Conservation (phyloP, 305 asterid genomes). For the Fraxinus dipetala region DNA sequence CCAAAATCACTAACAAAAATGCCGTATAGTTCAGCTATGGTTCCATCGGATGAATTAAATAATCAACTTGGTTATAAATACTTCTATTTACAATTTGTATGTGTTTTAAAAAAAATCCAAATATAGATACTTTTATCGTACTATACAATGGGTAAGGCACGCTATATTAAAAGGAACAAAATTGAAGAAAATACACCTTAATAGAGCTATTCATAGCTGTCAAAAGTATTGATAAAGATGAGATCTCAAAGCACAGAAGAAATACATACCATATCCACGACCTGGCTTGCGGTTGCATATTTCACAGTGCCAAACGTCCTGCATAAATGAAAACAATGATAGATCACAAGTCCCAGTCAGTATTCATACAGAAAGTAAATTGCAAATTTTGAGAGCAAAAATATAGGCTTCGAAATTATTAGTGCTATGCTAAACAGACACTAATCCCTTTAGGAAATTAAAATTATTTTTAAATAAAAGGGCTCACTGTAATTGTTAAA, state of each 20-base stretch:
- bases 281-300: slow-evolving; percentile 81
- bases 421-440: slow-evolving; percentile 7
- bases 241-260: slow-evolving; percentile 6
- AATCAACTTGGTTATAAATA: neutral
- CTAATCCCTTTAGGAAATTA: slow-evolving; percentile 9
- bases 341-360: neutral
- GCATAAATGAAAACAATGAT: slow-evolving; percentile 22
- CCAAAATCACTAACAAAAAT: neutral
- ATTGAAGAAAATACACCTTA: neutral
- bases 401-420: neutral
- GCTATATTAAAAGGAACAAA: neutral
- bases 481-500: neutral
- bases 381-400: neutral
- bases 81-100: neutral
- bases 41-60: neutral
- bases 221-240: neutral
- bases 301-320: slow-evolving; percentile 87
- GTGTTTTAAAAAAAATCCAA: neutral
- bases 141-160: neutral
- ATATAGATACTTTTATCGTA: neutral
- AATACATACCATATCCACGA: slow-evolving; percentile 74
- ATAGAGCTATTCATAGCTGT: neutral
- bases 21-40: neutral
- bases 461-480: slow-evolving; percentile 10
- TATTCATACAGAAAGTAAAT: neutral